phyloP scores from a whole-genome alignment of 495 filamentous ascomycete genomes.

The Annulohypoxylon moriforme region DNA sequence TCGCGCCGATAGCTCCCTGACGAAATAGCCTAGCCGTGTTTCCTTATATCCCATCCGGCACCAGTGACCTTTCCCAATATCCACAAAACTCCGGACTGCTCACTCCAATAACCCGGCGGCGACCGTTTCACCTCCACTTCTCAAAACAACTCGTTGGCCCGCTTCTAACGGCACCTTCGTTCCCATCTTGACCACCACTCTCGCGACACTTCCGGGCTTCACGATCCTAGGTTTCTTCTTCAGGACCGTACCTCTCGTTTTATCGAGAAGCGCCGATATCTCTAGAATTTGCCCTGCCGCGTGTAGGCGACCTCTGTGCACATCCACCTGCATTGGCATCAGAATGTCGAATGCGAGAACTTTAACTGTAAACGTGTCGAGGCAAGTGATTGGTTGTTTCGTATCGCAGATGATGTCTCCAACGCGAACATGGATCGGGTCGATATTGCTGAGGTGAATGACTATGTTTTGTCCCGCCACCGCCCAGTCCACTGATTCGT shows the following conservation, averaged over 20 bases:
- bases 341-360: conserved; percentile 89
- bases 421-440: conserved; percentile 78
- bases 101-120: conserved; percentile 88
- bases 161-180: conserved; percentile 80
- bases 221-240: conserved; percentile 91
- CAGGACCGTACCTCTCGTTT: conserved; percentile 70
- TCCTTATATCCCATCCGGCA: not conserved
- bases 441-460: conserved; percentile 86
- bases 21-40: not conserved
- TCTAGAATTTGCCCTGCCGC: conserved; percentile 76
- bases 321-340: conserved; percentile 87
- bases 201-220: conserved; percentile 75
- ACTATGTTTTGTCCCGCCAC: conserved; percentile 93
- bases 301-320: conserved; percentile 86
- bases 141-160: conserved; percentile 80
- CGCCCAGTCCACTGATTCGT: conserved; percentile 82
- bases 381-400: conserved; percentile 71
- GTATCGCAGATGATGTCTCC: conserved; percentile 87
- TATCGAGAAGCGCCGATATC: conserved; percentile 79
- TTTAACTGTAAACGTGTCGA: conserved; percentile 80
- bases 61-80: not conserved
- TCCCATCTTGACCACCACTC: conserved; percentile 76
- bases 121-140: conserved; percentile 82
- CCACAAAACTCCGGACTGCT: not conserved
- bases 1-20: not conserved